Evolutionary conservation across 108 stramenopile species (phyloP), one percentile per base, ranked within the genome.

Genomic region (Cylindrotheca fusiformis): DNA sequence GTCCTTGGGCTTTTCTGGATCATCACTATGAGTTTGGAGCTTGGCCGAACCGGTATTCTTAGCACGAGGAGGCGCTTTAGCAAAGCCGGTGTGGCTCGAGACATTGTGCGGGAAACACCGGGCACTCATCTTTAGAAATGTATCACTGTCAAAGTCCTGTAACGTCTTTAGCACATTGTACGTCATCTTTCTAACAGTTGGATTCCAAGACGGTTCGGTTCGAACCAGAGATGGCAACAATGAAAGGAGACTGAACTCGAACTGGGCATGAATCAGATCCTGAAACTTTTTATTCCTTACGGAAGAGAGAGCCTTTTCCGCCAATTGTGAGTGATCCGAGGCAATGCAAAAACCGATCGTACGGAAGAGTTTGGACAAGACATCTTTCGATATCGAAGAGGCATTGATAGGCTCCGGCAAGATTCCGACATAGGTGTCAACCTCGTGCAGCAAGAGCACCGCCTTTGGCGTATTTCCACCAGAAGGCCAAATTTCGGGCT

Each of bases 121-220:
- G 12, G 48, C 23, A n/a, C 62, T 50, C 5, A 51, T 29, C 26
- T 41, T 32, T 32, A 52, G 30, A 57, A 70, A 73, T 19, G 48
- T 51, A 45, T 70, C 60, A 19, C 48, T 31, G 45, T 73, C 70
- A 29, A 57, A 31, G 4, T 69, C 50, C 60, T 76, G 54, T 5
- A 78, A 60, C 48, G 68, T 48, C 31, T 60, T 55, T 55, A 87
- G 49, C 31, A 89, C 87, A 41, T 74, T 58, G 17, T 78, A 82
- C 0, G 88, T 89, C 91, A 93, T 93, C 63, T 89, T 93, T 23
- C 81, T 65, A 0, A 93, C 91, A 20, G 91, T 93, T 41, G 91
- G 91, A 72, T 93, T 93, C 91, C 91, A 93, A 0, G 91, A 82
- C 12, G 67, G 63, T 28, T 71, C 72, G 2, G 51, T 60, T 12